phyloP scores from a whole-genome alignment of 2,329 filamentous ascomycete genomes.

The Phyllosticta paracitricarpa region DNA sequence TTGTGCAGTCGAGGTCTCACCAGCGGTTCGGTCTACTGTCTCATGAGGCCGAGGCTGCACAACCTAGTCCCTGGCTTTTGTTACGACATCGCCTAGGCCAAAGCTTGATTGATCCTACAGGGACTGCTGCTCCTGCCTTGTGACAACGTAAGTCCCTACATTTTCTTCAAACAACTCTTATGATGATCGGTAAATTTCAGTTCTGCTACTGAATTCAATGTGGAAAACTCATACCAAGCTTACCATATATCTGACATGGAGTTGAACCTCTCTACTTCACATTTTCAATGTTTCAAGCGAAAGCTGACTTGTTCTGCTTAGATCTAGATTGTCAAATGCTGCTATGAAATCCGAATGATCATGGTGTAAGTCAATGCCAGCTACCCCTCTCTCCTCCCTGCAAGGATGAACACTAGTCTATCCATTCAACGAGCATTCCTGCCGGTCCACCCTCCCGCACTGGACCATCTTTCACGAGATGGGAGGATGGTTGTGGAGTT shows the following conservation, averaged over 20 bases:
- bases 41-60: neutral
- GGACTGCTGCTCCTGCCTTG: neutral
- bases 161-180: conserved; percentile 13
- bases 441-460: conserved; percentile 67
- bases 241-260: conserved; percentile 43
- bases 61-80: neutral
- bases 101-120: neutral
- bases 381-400: conserved; percentile 14
- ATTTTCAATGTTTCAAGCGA: neutral
- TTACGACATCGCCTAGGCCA: neutral
- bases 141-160: neutral
- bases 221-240: conserved; percentile 49
- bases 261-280: neutral
- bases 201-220: conserved; percentile 55
- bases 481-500: conserved; percentile 66
- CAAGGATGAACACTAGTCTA: conserved; percentile 52
- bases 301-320: neutral
- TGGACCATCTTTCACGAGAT: conserved; percentile 41
- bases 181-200: conserved; percentile 45
- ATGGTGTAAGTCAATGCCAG: neutral
- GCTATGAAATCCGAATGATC: neutral
- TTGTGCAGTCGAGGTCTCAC: neutral
- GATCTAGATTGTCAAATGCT: neutral
- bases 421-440: conserved; percentile 50
- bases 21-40: neutral